phyloP scores from a whole-genome alignment of 805 yeast species.

The Nakazawaea ambrosiae region DNA sequence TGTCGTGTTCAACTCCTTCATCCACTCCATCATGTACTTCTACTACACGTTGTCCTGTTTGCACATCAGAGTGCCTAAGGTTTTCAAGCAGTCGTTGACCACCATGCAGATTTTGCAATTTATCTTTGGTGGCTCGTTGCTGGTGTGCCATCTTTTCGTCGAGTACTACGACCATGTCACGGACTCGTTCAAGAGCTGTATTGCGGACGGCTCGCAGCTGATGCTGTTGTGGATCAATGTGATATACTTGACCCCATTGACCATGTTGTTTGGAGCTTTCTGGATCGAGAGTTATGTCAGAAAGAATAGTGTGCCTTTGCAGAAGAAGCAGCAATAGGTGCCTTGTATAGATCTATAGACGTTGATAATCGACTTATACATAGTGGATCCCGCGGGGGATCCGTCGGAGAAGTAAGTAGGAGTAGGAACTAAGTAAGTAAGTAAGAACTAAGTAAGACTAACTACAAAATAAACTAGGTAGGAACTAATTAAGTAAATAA shows the following conservation, averaged over 20 bases:
- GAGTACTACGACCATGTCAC: constrained; percentile 45
- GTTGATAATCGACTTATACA: too few species aligned
- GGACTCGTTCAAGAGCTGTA: constrained; percentile 39
- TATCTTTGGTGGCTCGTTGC: constrained; percentile 60
- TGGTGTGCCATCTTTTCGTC: constrained; percentile 57
- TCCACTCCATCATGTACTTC: constrained; percentile 68
- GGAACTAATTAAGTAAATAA: too few species aligned
- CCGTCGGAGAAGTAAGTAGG: too few species aligned
- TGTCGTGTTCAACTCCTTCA: constrained; percentile 73
- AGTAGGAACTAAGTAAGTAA: too few species aligned
- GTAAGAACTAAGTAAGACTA: too few species aligned
- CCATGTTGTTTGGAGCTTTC: constrained; percentile 57
- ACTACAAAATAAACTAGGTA: too few species aligned
- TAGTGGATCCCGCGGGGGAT: too few species aligned
- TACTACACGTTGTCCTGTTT: constrained; percentile 58
- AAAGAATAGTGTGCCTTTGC: constrained; percentile 10
- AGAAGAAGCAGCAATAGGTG: neutral
- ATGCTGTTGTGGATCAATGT: constrained; percentile 59
- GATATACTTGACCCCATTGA: constrained; percentile 58
- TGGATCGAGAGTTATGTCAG: constrained; percentile 51
- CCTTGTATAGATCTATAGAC: too few species aligned
- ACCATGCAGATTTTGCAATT: constrained; percentile 65
- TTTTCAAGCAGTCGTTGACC: constrained; percentile 54
- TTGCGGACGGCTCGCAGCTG: constrained; percentile 52
- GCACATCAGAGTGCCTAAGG: constrained; percentile 47